phyloP scores from a whole-genome alignment of 2,329 filamentous ascomycete genomes.

The Didymellaceae sp. region DNA sequence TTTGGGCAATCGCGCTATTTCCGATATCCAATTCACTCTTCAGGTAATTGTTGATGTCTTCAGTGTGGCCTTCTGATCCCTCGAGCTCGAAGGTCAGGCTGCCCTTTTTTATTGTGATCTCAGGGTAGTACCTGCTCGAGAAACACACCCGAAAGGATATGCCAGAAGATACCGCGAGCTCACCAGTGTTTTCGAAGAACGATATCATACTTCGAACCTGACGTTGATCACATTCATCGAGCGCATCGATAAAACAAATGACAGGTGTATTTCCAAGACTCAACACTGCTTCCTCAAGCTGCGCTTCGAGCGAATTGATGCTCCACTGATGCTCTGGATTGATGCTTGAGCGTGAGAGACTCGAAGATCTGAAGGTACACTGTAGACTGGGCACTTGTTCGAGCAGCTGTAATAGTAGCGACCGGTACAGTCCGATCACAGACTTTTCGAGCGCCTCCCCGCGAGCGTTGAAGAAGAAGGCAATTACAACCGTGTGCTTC shows the following conservation, averaged over 20 bases:
- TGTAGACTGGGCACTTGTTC: not conserved
- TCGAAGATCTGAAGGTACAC: not conserved
- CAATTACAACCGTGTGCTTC: not conserved
- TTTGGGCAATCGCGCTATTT: not conserved
- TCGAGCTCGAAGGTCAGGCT: constrained; percentile 45
- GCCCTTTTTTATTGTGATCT: constrained; percentile 45
- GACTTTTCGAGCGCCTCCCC: not conserved
- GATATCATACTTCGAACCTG: constrained; percentile 53
- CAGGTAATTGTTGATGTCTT: not conserved
- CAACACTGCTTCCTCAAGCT: not conserved
- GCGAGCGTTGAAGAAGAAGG: constrained; percentile 3
- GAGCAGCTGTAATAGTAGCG: not conserved
- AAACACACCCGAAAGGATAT: constrained; percentile 2
- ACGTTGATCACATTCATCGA: constrained; percentile 57
- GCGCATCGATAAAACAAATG: constrained; percentile 45
- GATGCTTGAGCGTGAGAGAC: not conserved
- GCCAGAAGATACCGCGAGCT: constrained; percentile 22
- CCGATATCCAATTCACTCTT: not conserved
- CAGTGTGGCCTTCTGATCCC: constrained; percentile 21
- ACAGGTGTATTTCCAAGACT: not conserved
- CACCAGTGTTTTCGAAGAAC: constrained; percentile 51
- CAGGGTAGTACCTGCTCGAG: constrained; percentile 53
- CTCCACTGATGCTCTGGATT: not conserved
- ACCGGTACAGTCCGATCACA: not conserved
- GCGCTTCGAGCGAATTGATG: not conserved